Evolutionary conservation across 2,329 filamentous ascomycete genomes (phyloP), one percentile per base, ranked within the genome.

Genomic region (Monosporascus ibericus): DNA sequence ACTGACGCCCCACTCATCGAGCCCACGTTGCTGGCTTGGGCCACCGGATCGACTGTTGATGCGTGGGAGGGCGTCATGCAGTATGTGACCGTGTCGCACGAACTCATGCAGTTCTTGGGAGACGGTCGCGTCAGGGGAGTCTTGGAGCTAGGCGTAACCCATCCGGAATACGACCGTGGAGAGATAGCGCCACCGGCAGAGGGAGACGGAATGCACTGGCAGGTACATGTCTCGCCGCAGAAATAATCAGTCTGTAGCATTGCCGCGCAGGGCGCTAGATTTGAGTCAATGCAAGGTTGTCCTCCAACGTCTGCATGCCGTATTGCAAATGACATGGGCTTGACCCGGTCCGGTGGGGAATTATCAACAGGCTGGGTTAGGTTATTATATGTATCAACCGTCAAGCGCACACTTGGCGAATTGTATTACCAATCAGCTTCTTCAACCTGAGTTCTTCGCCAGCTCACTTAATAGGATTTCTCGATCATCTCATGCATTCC

Each of bases 1-100:
- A 86, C 85, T 0, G 85, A 87, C 60, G 85, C 84, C 17, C 83
- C 84, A 0, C 70, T 87, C 3, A 75, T 88, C 7, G 78, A 86
- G 55, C 84, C 84, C 0, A 68, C 77, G 48, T 68, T 87, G 27
- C 71, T 87, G 44, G 75, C 78, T 52, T 79, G 80, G 70, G 80
- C 81, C 0, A 86, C 84, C 0, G 81, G 82, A 0, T 79, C 84
- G 0, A 78, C 72, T 1, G 75, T 85, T n/a, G 70, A 82, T 50
- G 78, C 78, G 1, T 72, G 71, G 44, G 74, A 81, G 52, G 84
- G 80, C 1, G 63, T 87, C 42, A 64, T 70, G 30, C 77, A 85
- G 65, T 87, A 87, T 58, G 81, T 86, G 27, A 72, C 79, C 44
- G 70, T 82, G 2, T 76, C 82, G 0, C 66, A 77, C 47, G 78